Percentiles rank a stretch among this genome's conserved stretches.
These are phyloP conservation scores for Claviceps africana DNA, from an alignment of 2,329 filamentous ascomycete species.

Conservation along the genomic window DNA sequence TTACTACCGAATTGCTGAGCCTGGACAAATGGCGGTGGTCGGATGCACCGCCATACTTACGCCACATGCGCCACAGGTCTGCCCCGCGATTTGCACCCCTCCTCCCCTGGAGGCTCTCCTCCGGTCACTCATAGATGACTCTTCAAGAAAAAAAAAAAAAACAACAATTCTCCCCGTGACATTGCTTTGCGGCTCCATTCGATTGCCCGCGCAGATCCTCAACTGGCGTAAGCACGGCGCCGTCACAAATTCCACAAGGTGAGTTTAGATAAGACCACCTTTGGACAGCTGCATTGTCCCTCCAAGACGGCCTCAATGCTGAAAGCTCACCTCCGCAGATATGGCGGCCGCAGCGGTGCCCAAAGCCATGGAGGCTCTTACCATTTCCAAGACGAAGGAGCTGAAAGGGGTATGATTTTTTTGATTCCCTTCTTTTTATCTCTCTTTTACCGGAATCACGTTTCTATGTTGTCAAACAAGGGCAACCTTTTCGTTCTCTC, in stretches of 20 bases:
- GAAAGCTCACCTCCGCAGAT: not conserved
- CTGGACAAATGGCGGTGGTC: not conserved
- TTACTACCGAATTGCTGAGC: not conserved
- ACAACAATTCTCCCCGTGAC: not conserved
- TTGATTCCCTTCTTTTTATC: not conserved
- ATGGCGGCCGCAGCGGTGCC: conserved; percentile 31
- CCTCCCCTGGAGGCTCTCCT: conserved; percentile 6
- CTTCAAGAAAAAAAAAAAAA: conserved; percentile 3
- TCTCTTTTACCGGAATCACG: too few species aligned
- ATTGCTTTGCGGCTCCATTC: not conserved
- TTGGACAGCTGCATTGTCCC: not conserved
- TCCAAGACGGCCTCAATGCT: not conserved
- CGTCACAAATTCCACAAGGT: conserved; percentile 1
- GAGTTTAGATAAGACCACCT: conserved; percentile 2
- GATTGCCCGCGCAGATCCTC: conserved; percentile 8
- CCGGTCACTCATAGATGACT: conserved; percentile 15
- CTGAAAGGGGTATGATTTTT: conserved; percentile 35
- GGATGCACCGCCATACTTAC: not conserved
- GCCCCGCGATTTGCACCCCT: conserved; percentile 26
- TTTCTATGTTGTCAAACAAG: too few species aligned
- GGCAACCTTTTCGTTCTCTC: too few species aligned
- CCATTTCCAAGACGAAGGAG: conserved; percentile 46
- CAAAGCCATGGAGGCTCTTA: conserved; percentile 36
- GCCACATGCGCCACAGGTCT: conserved; percentile 4
- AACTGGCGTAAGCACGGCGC: conserved; percentile 5